phyloP scores from a whole-genome alignment of 352 stramenopile species.

The Phytophthora sp. region DNA sequence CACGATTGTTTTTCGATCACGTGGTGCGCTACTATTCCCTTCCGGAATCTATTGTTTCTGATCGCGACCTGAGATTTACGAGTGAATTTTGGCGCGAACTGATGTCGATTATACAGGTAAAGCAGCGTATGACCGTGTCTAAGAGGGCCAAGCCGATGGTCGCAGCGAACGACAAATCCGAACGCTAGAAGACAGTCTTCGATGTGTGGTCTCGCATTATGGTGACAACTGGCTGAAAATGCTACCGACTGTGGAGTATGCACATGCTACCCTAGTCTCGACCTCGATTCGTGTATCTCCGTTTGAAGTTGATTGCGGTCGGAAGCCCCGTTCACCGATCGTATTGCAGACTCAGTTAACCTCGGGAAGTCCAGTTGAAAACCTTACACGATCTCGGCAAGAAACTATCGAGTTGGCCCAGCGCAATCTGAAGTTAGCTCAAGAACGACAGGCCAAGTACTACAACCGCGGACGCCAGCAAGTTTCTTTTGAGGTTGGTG shows the following conservation, averaged over 20 bases:
- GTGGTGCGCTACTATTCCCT: constrained; percentile 3
- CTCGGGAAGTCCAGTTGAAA: background rate
- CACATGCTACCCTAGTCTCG: constrained; percentile 3
- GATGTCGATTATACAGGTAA: constrained; percentile 10
- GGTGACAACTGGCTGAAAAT: constrained; percentile 6
- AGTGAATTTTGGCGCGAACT: constrained; percentile 8
- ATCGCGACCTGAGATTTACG: constrained; percentile 6
- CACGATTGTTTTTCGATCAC: constrained; percentile 3
- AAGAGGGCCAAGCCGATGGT: constrained; percentile 7
- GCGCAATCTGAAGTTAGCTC: background rate
- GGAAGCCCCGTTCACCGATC: constrained; percentile 1
- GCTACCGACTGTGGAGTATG: constrained; percentile 11
- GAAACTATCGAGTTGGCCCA: constrained; percentile 5
- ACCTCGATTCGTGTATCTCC: constrained; percentile 5
- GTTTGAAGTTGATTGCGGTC: constrained; percentile 6
- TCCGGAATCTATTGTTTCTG: background rate
- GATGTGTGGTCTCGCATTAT: constrained; percentile 9
- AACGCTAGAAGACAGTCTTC: constrained; percentile 6
- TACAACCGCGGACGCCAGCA: constrained; percentile 2
- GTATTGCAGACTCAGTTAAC: constrained; percentile 1
- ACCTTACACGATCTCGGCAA: constrained; percentile 1
- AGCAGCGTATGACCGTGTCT: constrained; percentile 12
- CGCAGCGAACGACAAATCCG: constrained; percentile 4
- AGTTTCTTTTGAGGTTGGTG: background rate
- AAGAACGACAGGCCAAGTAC: constrained; percentile 3